Base-by-base conservation (phyloP, 2,329 filamentous ascomycete species). In the Cylindrodendrum hubeiense region DNA sequence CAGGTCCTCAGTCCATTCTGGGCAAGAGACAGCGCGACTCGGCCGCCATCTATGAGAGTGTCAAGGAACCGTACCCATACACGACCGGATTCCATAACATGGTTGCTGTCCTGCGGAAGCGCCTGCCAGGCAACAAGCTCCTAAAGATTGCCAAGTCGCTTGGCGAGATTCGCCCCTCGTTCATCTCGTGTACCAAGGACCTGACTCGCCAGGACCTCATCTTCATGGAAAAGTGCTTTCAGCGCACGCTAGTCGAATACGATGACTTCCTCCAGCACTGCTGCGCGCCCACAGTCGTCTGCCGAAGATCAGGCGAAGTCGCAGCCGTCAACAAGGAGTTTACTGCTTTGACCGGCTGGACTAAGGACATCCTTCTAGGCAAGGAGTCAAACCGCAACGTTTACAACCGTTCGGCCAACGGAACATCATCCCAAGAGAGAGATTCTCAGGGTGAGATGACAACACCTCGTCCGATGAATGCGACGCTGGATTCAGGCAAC, bases 151-250 rank as follows among this genome's bases (percentile, higher is more conserved):
- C 94, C 64, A 93, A 95, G 80, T 92, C 95, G 0, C 86, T 99
- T 56, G 92, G 93, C 7, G 94, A 92, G 47, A 97, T 98, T 72
- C 91, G 96, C 8, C 95, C 96, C 2, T 96, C 94, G 0, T 96
- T 99, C 77, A 95, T 98, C 68, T 91, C 94, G 12, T 97, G 94
- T 67, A 97, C 93, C 21, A 93, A 93, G 74, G 94, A 93, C n/a
- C 84, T 98, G 66, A 95, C 94, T 69, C 86, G 91, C 19, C 91
- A 96, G 74, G 96, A 99, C 79, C 84, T 98, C 28, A 90, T 99
- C 22, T 98, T 98, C 79, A 97, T 97, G 92, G 96, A 99, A 79
- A 97, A 97, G 81, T 97, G 93, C 75, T 94, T 98, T 76, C 96
- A 99, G 79, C 89, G 96, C 39, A 97, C 94, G 0, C 85, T 98